phyloP scores from a whole-genome alignment of 148 eudicot genomes.

The Dianthus caryophyllus region DNA sequence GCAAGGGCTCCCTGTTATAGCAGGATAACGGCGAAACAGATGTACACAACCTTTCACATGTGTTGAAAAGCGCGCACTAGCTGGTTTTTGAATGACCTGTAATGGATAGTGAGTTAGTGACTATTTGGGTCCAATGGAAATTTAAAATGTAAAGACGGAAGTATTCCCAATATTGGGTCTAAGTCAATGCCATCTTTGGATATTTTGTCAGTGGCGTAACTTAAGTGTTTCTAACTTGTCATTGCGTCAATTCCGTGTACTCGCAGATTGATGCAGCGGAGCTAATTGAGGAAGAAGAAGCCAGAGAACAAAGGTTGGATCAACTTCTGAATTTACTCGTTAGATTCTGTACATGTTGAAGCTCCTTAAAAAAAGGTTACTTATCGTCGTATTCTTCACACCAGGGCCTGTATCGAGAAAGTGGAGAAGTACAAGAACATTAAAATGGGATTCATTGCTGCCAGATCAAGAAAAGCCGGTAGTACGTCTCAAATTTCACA shows the following conservation, averaged over 20 bases:
- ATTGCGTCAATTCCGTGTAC: neutral
- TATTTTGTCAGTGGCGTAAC: too few relatives aligned
- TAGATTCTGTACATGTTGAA: neutral
- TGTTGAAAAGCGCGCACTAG: too few relatives aligned
- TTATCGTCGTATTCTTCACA: neutral
- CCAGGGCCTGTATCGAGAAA: conserved; percentile 58
- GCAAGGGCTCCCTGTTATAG: too few relatives aligned
- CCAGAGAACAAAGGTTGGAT: conserved; percentile 73
- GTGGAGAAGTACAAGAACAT: conserved; percentile 72
- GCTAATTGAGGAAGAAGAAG: conserved; percentile 78
- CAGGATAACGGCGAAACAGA: too few relatives aligned
- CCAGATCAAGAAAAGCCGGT: conserved; percentile 40
- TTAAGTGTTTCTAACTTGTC: too few relatives aligned
- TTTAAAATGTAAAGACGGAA: neutral
- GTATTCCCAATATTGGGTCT: neutral
- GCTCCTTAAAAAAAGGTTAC: neutral
- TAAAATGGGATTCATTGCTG: conserved; percentile 60
- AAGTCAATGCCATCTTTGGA: neutral
- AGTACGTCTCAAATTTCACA: conserved; percentile 26
- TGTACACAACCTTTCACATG: too few relatives aligned
- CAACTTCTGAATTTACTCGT: neutral
- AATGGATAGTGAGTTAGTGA: neutral
- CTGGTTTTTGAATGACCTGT: too few relatives aligned
- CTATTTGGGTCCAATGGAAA: neutral
- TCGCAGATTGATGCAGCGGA: conserved; percentile 93